Evolutionary conservation across 345 rosid species (phyloP).

Genomic region (Nasturtium officinale): DNA sequence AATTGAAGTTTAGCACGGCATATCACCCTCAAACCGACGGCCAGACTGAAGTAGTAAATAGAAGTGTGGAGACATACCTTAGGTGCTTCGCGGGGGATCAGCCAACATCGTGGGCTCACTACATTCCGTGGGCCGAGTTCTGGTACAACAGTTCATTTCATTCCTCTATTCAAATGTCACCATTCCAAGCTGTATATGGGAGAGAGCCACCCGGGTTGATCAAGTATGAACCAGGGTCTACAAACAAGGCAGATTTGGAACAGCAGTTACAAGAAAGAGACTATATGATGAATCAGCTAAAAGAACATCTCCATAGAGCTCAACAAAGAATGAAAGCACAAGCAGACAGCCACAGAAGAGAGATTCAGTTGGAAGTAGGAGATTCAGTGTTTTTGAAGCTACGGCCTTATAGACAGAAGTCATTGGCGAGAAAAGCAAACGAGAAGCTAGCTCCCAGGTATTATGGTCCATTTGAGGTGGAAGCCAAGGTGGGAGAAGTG

Average conservation of each 20-base stretch:
- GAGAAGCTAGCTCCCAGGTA: background rate
- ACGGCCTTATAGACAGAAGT: fast-evolving
- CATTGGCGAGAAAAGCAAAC: background rate
- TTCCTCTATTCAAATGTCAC: fast-evolving
- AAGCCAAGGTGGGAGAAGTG: background rate
- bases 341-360: background rate
- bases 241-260: background rate
- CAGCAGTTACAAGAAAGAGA: background rate
- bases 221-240: background rate
- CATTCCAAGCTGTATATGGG: background rate
- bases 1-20: fast-evolving
- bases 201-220: background rate
- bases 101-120: background rate
- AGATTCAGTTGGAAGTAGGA: background rate
- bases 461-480: fast-evolving
- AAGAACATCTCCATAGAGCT: background rate
- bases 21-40: background rate
- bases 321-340: background rate
- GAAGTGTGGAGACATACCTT: background rate
- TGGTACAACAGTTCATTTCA: background rate
- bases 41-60: background rate
- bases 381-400: background rate
- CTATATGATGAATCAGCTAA: fast-evolving
- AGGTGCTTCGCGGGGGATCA: background rate
- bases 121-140: background rate